Evolutionary conservation across 2,329 filamentous ascomycete species (phyloP), one percentile per base, ranked within the genome.

Genomic region (Verticillium klebahnii): DNA sequence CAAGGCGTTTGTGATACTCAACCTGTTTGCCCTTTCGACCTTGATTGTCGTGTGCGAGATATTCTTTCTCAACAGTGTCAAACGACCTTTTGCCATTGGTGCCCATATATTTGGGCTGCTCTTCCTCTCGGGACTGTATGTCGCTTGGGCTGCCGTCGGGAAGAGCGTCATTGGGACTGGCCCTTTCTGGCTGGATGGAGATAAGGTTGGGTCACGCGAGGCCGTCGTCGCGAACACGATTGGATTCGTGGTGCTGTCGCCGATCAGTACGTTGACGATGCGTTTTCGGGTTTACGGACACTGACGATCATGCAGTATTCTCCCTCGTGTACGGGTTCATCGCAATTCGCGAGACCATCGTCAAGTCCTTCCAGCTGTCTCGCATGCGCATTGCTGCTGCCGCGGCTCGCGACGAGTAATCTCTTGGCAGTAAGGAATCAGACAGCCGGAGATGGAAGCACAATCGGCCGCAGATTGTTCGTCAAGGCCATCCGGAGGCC

Each of bases 101-200:
- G 72, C 73, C 11, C 80, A 84, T 64, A 66, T 80, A 19, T 67
- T 77, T 37, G 74, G 78, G 17, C 73, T 80, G 32, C 69, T 79
- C 32, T 71, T 76, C 54, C 68, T 75, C 25, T 75, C 77, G 25
- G 75, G 69, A 14, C 66, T 75, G n/a, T 85, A 84, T 65, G 74
- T 85, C 39, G 77, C 71, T 40, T 85, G 80, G 80, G 82, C 78
- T 37, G 74, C 72, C 11, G 69, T 83, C 56, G 82, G 82, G 29
- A 77, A 78, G 65, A 68, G 75, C 31, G 59, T 79, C 59, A 84
- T 81, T 1, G 77, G 77, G 37, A 75, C 76, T 58, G 75, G 72
- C 61, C 82, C 82, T 65, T 84, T 82, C 71, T 84, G 82, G 77
- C 73, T 85, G 59, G 79, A 84, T 65, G 74, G 77, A 59, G 68